These are phyloP conservation scores for Fusarium protoensiforme DNA, from an alignment of 2,329 filamentous ascomycete genomes.

Conservation along the genomic window DNA sequence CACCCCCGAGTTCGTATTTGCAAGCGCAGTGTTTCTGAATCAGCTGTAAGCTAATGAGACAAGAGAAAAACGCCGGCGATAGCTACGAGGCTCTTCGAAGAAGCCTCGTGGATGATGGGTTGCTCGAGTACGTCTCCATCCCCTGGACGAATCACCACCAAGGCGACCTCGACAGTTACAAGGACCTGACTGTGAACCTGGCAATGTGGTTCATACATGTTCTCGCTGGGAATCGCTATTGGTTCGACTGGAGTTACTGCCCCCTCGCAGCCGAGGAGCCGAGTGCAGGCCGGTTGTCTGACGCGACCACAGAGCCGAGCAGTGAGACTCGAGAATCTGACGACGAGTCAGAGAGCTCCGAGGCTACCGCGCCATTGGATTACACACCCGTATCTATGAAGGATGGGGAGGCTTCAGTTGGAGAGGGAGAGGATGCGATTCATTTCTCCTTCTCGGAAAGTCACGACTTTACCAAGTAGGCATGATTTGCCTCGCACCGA, in stretches of 20 bases:
- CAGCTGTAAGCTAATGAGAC: background rate
- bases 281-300: background rate
- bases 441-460: background rate
- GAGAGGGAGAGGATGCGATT: background rate
- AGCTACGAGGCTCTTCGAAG: background rate
- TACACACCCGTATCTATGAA: background rate
- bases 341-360: background rate
- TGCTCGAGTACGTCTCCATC: slow-evolving; percentile 28
- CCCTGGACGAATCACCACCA: slow-evolving; percentile 19
- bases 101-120: slow-evolving; percentile 1
- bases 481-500: background rate
- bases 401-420: background rate
- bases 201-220: slow-evolving; percentile 30
- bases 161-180: background rate
- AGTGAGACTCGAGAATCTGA: background rate
- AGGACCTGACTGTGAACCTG: slow-evolving; percentile 17
- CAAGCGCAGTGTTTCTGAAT: background rate
- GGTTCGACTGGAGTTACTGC: slow-evolving; percentile 15
- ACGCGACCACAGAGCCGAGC: background rate
- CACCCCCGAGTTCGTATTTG: background rate
- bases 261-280: background rate
- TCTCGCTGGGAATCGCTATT: slow-evolving; percentile 16
- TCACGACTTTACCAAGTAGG: background rate
- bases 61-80: background rate
- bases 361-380: background rate